phyloP scores from a whole-genome alignment of 352 stramenopile genomes.

The Albugo laibachii region DNA sequence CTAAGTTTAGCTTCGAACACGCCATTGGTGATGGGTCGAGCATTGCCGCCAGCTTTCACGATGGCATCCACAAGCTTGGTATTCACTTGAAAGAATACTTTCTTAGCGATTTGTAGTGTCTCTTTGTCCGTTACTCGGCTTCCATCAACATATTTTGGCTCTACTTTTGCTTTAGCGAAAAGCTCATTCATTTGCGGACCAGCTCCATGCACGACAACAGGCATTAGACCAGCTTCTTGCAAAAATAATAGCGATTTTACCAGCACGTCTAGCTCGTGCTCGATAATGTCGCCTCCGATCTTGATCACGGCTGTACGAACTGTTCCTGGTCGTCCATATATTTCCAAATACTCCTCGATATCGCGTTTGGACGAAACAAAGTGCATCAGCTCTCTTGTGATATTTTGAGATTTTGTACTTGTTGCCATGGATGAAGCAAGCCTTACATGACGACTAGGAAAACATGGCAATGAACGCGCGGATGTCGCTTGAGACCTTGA shows the following conservation, averaged over 20 bases:
- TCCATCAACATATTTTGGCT: conserved; percentile 74
- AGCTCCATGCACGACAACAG: conserved; percentile 75
- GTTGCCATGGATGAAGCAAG: no score
- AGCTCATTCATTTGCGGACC: conserved; percentile 82
- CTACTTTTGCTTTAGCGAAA: conserved; percentile 49
- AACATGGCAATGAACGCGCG: no score
- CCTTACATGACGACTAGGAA: no score
- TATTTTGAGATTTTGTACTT: no score
- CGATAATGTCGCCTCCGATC: conserved; percentile 76
- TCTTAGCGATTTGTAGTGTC: conserved; percentile 71
- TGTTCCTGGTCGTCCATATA: conserved; percentile 52
- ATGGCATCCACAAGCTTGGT: conserved; percentile 62
- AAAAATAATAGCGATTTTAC: conserved; percentile 71
- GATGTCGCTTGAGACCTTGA: no score
- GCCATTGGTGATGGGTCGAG: conserved; percentile 64
- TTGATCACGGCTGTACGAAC: conserved; percentile 76
- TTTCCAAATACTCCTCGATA: conserved; percentile 41
- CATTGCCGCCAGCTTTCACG: conserved; percentile 32
- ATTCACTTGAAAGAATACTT: conserved; percentile 72
- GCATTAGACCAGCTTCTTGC: conserved; percentile 61
- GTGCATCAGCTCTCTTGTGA: conserved; percentile 31
- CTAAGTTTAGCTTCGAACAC: conserved; percentile 71
- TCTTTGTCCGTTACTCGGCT: conserved; percentile 76
- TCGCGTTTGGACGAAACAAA: conserved; percentile 34
- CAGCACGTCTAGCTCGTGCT: conserved; percentile 72